Percentiles rank a stretch among this genome's conserved stretches.
Conservation (phyloP, 2,329 filamentous ascomycete genomes). For the Epichloe scottii region DNA sequence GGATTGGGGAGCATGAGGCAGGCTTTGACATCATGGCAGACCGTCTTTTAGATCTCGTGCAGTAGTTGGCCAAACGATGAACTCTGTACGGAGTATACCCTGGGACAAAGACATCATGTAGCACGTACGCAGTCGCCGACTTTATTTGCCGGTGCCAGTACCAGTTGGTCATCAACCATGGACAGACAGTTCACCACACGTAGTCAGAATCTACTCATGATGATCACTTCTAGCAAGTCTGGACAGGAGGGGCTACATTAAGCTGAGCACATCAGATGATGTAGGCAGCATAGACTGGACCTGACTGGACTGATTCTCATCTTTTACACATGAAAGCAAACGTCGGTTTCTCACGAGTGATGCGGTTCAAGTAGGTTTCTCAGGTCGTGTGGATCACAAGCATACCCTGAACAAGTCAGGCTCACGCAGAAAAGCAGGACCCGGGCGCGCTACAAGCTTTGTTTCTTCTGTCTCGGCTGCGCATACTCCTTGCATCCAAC, state of each 20-base stretch:
- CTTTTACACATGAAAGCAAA: too few species aligned
- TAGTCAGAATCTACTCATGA: too few species aligned
- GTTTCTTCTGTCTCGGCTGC: not conserved
- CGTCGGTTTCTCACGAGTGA: not conserved
- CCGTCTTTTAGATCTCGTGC: conserved; percentile 12
- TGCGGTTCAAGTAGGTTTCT: not conserved
- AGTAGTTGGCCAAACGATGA: not conserved
- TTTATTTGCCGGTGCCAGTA: too few species aligned
- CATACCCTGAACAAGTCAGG: not conserved
- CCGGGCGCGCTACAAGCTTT: not conserved
- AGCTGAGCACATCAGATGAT: too few species aligned
- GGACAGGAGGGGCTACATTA: too few species aligned
- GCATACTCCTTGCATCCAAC: not conserved
- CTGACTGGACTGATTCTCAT: too few species aligned
- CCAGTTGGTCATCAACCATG: too few species aligned
- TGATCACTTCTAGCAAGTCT: too few species aligned
- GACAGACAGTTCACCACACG: too few species aligned
- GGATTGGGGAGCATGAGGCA: conserved; percentile 20
- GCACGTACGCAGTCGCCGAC: too few species aligned
- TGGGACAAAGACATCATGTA: not conserved
- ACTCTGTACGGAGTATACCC: not conserved
- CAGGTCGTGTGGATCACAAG: not conserved
- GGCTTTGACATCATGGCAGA: conserved; percentile 20
- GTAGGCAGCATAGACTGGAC: too few species aligned
- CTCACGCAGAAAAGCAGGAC: not conserved